Percentiles rank a stretch among this genome's conserved stretches.
These are phyloP conservation scores for Malus sylvestris DNA, from an alignment of 306 rosid genomes.

Conservation along the genomic window DNA sequence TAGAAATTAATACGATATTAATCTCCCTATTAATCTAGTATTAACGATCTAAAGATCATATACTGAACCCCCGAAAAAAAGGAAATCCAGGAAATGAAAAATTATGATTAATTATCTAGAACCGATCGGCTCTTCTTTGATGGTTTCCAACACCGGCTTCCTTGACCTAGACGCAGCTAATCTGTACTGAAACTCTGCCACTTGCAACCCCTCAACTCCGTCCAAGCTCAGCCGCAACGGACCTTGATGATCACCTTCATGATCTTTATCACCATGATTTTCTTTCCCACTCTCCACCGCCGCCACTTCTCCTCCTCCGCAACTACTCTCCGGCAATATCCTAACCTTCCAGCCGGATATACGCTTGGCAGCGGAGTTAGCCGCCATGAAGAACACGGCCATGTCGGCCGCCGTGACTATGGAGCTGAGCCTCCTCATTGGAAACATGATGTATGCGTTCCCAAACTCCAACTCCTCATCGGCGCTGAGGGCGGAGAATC, in stretches of 20 bases:
- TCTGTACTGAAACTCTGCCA: constrained; percentile 45
- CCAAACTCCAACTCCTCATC: constrained; percentile 78
- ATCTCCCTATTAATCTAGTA: neutral
- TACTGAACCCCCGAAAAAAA: neutral
- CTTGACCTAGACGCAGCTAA: constrained; percentile 61
- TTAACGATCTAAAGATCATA: neutral
- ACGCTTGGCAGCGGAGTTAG: constrained; percentile 65
- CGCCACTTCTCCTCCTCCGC: neutral
- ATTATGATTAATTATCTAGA: constrained; percentile 14
- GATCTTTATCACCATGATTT: neutral
- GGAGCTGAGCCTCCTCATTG: constrained; percentile 63
- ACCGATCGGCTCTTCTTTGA: constrained; percentile 56
- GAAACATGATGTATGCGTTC: constrained; percentile 62
- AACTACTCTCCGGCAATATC: constrained; percentile 33
- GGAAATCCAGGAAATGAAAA: neutral
- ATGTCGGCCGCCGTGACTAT: constrained; percentile 66
- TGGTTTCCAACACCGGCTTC: constrained; percentile 82
- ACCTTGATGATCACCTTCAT: neutral
- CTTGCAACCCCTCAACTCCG: constrained; percentile 40
- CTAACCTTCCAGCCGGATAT: constrained; percentile 37
- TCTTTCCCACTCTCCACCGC: neutral
- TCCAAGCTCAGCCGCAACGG: constrained; percentile 54
- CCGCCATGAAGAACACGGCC: constrained; percentile 65
- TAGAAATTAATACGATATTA: neutral
- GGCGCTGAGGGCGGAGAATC: constrained; percentile 70